These are phyloP conservation scores for Wickerhamomyces mucosus DNA, from an alignment of 805 yeast species.

Conservation along the genomic window DNA sequence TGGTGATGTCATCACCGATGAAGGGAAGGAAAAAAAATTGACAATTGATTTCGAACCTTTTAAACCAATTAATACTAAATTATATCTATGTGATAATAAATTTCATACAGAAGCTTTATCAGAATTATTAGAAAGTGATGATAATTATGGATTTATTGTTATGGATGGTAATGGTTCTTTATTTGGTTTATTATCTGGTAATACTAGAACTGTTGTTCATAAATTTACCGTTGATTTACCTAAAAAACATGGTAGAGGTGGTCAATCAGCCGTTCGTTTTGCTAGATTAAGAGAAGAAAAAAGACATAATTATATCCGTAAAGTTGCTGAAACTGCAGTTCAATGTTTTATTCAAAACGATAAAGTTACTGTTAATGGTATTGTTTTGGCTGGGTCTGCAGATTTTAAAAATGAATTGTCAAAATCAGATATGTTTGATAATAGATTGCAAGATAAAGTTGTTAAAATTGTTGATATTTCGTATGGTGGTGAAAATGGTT, in stretches of 20 bases:
- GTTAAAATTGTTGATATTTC: conserved; percentile 93
- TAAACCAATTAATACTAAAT: conserved; percentile 96
- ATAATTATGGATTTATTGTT: conserved; percentile 92
- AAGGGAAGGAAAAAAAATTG: conserved; percentile 95
- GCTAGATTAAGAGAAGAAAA: conserved; percentile 98
- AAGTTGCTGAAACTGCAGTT: conserved; percentile 96
- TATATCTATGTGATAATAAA: conserved; percentile 93
- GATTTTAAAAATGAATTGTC: conserved; percentile 95
- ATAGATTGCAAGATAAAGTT: conserved; percentile 78
- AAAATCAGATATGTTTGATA: conserved; percentile 88
- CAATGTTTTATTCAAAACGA: conserved; percentile 94
- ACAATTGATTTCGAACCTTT: conserved; percentile 98
- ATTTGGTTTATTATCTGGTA: conserved; percentile 92
- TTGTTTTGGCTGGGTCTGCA: conserved; percentile 97
- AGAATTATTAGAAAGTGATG: conserved; percentile 90
- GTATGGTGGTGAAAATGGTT: conserved; percentile 99
- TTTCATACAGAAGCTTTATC: conserved; percentile 96
- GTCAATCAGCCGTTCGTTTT: conserved; percentile 99
- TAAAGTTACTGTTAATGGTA: conserved; percentile 88
- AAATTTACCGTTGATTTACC: conserved; percentile 97
- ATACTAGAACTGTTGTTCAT: conserved; percentile 92
- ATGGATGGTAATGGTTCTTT: conserved; percentile 99
- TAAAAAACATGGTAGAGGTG: conserved; percentile 99
- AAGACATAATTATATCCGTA: conserved; percentile 96
- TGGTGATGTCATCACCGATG: conserved; percentile 96